phyloP scores from a whole-genome alignment of 208 protist genomes.

The Trypanosoma mega region DNA sequence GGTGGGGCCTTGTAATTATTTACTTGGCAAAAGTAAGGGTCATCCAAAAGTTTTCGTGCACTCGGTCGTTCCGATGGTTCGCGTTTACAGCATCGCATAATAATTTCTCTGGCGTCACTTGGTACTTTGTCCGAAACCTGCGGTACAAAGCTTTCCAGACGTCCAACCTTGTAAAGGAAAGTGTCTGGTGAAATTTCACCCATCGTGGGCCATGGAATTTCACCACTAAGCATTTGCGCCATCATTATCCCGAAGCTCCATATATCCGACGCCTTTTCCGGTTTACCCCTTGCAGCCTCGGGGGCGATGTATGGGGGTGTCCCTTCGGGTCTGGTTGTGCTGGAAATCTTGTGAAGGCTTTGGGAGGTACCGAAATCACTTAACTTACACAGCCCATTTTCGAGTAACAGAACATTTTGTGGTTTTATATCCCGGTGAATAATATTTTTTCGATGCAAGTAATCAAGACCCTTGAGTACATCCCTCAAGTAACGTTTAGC shows the following conservation, averaged over 20 bases:
- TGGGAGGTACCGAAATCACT: constrained; percentile 85
- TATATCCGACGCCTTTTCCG: constrained; percentile 61
- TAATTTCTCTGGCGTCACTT: constrained; percentile 39
- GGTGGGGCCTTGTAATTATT: background rate
- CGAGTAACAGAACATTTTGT: constrained; percentile 84
- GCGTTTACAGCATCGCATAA: constrained; percentile 41
- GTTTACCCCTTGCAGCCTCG: constrained; percentile 56
- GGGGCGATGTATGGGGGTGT: constrained; percentile 79
- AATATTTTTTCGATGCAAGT: constrained; percentile 80
- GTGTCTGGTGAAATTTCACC: constrained; percentile 29
- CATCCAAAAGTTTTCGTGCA: constrained; percentile 44
- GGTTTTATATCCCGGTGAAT: constrained; percentile 92
- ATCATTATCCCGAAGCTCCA: constrained; percentile 87
- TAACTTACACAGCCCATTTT: constrained; percentile 83
- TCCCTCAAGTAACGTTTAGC: constrained; percentile 60
- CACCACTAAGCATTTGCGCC: constrained; percentile 61
- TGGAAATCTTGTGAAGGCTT: constrained; percentile 39
- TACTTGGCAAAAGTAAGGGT: constrained; percentile 41
- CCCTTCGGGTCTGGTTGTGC: constrained; percentile 37
- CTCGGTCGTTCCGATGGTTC: constrained; percentile 37
- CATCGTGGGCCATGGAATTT: constrained; percentile 52
- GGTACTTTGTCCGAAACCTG: constrained; percentile 30
- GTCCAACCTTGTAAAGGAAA: constrained; percentile 45
- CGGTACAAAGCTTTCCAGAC: constrained; percentile 33
- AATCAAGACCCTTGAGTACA: constrained; percentile 70